Base-by-base conservation (phyloP, 1,284 basidiomycete species). In the Microbotryum silenes-acaulis region DNA sequence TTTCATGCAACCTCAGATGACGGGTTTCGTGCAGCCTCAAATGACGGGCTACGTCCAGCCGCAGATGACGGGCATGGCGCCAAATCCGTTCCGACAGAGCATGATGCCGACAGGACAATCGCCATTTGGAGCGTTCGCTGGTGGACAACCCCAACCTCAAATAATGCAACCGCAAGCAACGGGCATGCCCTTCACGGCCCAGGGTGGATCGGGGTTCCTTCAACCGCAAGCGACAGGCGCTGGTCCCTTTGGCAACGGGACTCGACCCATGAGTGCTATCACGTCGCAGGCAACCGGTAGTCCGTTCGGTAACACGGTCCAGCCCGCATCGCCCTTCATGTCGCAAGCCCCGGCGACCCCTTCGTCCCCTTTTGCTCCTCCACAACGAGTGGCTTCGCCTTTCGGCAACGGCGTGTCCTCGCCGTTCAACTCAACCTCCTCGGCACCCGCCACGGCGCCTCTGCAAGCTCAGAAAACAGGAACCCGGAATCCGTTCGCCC, bases 401-500 rank as follows among this genome's bases (percentile, higher is more conserved):
- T 66, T 62, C 63, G 44, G 42, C 64, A 46, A 2, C 62, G 53
- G 27, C 14, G 48, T 9, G 2, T 31, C 52, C 4, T 48, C 58
- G 7, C 31, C 57, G 2, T 21, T 49, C 16, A 16, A 54, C 49
- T 31, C 65, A 44, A 57, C 65, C 23, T 59, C 64, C 12, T 61
- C 68, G 42, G 58, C 63, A 10, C 16, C 55, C 46, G 18, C 46
- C 21, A n/a, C 48, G 1, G 44, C 69, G 1, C 75, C 77, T 2
- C 81, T 97, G n/a, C 83, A 84, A 71, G 81, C 91, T 6, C 93
- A 97, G 74, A 85, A 88, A 75, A 98, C 94, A 2, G 93, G 94
- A 21, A 90, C 89, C 3, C 86, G 85, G 71, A 98, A 98, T 79
- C 94, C 94, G 0, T 98, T 98, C 71, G 92, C 92, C 8, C 82